phyloP scores from a whole-genome alignment of 257 asterid species.

The Solanum sparsipilum region DNA sequence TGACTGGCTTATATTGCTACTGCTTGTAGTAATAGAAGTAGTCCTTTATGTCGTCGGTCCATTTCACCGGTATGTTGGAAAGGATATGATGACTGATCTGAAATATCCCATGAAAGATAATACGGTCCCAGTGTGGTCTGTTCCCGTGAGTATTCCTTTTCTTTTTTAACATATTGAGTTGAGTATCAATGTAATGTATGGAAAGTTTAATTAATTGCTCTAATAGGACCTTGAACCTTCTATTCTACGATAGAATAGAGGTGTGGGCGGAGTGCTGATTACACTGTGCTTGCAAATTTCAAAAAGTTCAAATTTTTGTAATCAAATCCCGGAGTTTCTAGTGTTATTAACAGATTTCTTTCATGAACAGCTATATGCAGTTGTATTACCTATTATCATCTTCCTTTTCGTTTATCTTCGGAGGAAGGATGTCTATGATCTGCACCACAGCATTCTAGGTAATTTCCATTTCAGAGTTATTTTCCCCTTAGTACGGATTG shows the following conservation, averaged over 20 bases:
- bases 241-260: background rate
- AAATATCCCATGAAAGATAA: constrained; percentile 71
- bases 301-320: background rate
- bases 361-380: constrained; percentile 49
- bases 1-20: constrained; percentile 69
- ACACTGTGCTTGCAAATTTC: background rate
- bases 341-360: background rate
- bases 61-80: constrained; percentile 64
- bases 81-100: constrained; percentile 67
- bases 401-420: constrained; percentile 56
- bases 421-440: constrained; percentile 67
- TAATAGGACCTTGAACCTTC: background rate
- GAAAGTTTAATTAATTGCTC: background rate
- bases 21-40: constrained; percentile 44
- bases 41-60: constrained; percentile 43
- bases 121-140: constrained; percentile 78
- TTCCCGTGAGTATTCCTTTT: constrained; percentile 51
- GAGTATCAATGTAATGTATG: background rate
- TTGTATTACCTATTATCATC: constrained; percentile 55
- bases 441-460: constrained; percentile 75
- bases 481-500: background rate
- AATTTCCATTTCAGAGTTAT: background rate
- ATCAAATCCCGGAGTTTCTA: background rate
- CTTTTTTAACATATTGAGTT: background rate
- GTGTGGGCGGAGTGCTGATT: background rate